Conservation (phyloP, 352 stramenopile genomes). For the Globisporangium yorkense region DNA sequence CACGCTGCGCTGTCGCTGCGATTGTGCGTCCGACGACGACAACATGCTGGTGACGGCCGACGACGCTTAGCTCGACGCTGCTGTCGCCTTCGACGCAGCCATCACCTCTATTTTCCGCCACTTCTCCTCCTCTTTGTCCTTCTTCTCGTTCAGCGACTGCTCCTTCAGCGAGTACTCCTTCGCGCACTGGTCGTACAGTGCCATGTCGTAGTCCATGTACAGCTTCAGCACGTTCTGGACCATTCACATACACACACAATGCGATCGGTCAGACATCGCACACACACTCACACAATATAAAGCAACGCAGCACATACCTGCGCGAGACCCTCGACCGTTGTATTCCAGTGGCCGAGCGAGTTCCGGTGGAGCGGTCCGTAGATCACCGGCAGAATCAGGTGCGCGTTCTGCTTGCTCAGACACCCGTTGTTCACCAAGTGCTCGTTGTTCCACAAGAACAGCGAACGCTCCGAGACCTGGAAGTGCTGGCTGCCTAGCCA, state of each 20-base stretch:
- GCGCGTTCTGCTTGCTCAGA: slow-evolving; percentile 90
- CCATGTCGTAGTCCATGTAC: slow-evolving; percentile 94
- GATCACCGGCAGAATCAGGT: slow-evolving; percentile 93
- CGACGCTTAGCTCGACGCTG: slow-evolving; percentile 22
- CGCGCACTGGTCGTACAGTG: slow-evolving; percentile 89
- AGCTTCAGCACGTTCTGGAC: slow-evolving; percentile 84
- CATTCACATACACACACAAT: slow-evolving; percentile 2
- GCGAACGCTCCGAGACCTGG: slow-evolving; percentile 93
- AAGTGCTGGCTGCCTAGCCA: slow-evolving; percentile 95
- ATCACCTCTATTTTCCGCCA: slow-evolving; percentile 93
- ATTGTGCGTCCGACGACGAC: no score
- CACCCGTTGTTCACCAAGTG: slow-evolving; percentile 95
- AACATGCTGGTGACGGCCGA: background rate
- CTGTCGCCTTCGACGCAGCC: slow-evolving; percentile 61
- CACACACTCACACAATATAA: background rate
- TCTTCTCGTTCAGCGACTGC: slow-evolving; percentile 56
- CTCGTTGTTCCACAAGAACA: slow-evolving; percentile 99
- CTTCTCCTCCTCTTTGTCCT: slow-evolving; percentile 82
- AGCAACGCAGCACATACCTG: slow-evolving; percentile 28
- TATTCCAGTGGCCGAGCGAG: slow-evolving; percentile 95
- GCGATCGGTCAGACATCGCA: background rate
- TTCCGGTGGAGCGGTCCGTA: slow-evolving; percentile 88
- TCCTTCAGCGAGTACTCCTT: slow-evolving; percentile 83
- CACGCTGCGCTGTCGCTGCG: no score
- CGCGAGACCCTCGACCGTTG: slow-evolving; percentile 93